Percentiles rank a stretch among this genome's conserved stretches.
phyloP scores from a whole-genome alignment of 371 early-diverging fungal species.

The Gilbertella persicaria region DNA sequence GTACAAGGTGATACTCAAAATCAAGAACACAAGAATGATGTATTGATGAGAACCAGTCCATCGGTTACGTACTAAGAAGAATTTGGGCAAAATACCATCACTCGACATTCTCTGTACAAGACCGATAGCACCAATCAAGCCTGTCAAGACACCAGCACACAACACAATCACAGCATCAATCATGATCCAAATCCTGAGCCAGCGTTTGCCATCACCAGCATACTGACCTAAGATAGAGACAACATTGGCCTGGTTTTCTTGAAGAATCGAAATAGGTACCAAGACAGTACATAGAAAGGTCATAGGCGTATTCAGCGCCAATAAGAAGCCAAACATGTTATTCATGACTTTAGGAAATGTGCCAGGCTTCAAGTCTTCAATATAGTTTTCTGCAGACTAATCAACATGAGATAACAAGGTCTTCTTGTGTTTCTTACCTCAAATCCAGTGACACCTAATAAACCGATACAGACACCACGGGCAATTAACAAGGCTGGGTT shows the following conservation, averaged over 20 bases:
- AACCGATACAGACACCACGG: slow-evolving; percentile 58
- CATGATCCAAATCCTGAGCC: slow-evolving; percentile 50
- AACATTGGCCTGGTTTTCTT: slow-evolving; percentile 39
- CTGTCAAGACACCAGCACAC: slow-evolving; percentile 62
- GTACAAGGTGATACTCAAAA: slow-evolving; percentile 47
- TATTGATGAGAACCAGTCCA: slow-evolving; percentile 52
- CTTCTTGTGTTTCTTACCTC: slow-evolving; percentile 41
- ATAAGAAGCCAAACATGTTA: slow-evolving; percentile 54
- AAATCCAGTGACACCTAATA: slow-evolving; percentile 61
- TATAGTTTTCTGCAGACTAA: slow-evolving; percentile 49
- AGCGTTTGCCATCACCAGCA: slow-evolving; percentile 37
- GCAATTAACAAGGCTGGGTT: slow-evolving; percentile 39
- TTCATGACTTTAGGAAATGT: slow-evolving; percentile 62
- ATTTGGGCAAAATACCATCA: slow-evolving; percentile 53
- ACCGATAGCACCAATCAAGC: slow-evolving; percentile 57
- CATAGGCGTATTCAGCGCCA: slow-evolving; percentile 49
- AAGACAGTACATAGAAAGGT: slow-evolving; percentile 41
- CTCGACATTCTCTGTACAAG: slow-evolving; percentile 53
- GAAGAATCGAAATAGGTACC: slow-evolving; percentile 47
- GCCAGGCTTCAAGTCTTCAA: slow-evolving; percentile 57
- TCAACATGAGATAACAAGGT: too few species aligned
- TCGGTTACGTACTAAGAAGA: slow-evolving; percentile 45
- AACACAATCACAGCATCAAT: slow-evolving; percentile 63
- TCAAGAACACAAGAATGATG: slow-evolving; percentile 50
- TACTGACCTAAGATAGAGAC: slow-evolving; percentile 50